Base-by-base conservation (phyloP, 2,329 filamentous ascomycete genomes). In the Fusarium sp. region DNA sequence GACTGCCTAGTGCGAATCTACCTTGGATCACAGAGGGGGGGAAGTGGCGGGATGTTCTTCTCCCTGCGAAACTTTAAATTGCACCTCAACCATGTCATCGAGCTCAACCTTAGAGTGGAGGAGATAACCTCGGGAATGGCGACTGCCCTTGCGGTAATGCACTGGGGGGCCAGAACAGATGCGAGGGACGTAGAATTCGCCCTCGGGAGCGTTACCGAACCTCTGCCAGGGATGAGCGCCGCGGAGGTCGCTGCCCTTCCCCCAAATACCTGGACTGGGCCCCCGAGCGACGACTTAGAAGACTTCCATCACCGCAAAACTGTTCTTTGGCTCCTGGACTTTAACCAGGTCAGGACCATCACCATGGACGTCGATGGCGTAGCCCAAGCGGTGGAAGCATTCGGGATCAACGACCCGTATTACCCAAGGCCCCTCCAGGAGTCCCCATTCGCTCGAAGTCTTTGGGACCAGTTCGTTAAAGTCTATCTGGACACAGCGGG, bases 101-200 rank as follows among this genome's bases (percentile, higher is more conserved):
- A 79, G 0, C 61, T 82, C 0, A 18, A 61, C 1, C 33, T 84
- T 1, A 71, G 79, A 4, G 66, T 77, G 6, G 27, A 73, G 0
- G 31, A 33, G 11, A 1, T 35, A 0, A 77, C 79, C 18, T 22
- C 31, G 4, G 61, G 52, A 1, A 80, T 83, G 74, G 81, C 67
- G 0, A 54, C 69, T 24, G 70, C 81, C 1, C 68, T 83, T 2
- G 81, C 81, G 0, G 45, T 80, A 1, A 75, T 83, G 73, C 81
- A 83, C 50, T 83, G 80, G 81, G 75, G 27, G 0, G 81, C 80
- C 0, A 69, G 58, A 11, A 77, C 72, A 0, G 80, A 83, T 27
- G 82, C 76, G 0, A 68, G 74, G 5, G 81, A 80, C 20, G 75
- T 84, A 0, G 78, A 84, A 48, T 83, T 83, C 57, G 80, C 79